Conservation (phyloP, 345 rosid genomes). For the Linum lewisii region DNA sequence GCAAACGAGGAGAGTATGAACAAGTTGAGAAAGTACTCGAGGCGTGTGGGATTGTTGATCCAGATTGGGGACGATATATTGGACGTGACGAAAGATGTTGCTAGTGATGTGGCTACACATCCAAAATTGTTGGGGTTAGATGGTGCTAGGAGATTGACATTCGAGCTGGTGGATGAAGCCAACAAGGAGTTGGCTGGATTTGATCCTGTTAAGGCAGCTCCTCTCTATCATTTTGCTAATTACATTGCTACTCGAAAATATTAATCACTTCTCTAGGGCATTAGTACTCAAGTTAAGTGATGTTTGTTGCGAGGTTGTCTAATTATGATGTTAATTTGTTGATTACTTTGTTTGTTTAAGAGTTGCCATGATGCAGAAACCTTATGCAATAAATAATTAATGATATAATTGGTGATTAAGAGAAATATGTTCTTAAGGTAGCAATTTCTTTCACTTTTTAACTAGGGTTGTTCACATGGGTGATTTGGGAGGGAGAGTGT, state of each 20-base stretch:
- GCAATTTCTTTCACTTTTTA: too few relatives aligned
- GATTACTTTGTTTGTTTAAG: too few relatives aligned
- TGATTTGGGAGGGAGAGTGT: too few relatives aligned
- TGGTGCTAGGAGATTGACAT: background rate
- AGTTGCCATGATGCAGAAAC: too few relatives aligned
- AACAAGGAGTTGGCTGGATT: background rate
- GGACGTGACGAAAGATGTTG: background rate
- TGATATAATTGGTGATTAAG: too few relatives aligned
- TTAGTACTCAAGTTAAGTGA: background rate
- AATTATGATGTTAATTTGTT: background rate
- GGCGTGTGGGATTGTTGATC: background rate
- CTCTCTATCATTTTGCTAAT: background rate
- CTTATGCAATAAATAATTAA: too few relatives aligned
- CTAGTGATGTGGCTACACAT: background rate
- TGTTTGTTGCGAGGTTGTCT: background rate
- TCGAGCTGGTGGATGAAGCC: background rate
- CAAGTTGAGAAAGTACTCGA: background rate
- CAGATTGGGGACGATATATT: background rate
- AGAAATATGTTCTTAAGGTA: too few relatives aligned
- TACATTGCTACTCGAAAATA: background rate
- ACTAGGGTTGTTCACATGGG: too few relatives aligned
- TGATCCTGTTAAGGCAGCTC: slow-evolving; percentile 2
- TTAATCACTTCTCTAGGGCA: background rate
- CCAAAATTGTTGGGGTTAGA: background rate
- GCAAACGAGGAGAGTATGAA: background rate